A percentile compares a stretch with the other conserved stretches of the same genome.
These are phyloP conservation scores for Leishmania arabica DNA, from an alignment of 208 protist genomes.

Conservation along the genomic window DNA sequence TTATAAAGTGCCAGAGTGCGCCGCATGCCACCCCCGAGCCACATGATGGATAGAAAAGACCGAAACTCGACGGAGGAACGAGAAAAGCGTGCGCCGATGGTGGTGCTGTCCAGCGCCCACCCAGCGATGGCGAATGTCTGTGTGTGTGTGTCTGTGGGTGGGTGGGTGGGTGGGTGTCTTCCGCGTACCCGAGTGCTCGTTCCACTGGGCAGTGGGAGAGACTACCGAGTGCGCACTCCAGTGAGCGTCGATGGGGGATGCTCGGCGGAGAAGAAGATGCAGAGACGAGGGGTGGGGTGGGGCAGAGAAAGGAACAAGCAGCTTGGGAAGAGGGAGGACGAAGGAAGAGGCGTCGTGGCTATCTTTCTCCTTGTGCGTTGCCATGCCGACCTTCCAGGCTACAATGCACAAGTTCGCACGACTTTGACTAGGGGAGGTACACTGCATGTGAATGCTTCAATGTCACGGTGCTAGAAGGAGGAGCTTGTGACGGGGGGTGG, in stretches of 20 bases:
- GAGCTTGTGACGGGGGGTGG: not conserved
- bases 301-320: not conserved
- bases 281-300: not conserved
- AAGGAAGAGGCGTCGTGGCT: not conserved
- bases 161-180: no score
- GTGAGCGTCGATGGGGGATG: not conserved
- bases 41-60: not conserved
- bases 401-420: not conserved
- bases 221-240: not conserved
- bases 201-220: not conserved
- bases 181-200: not conserved
- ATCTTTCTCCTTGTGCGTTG: not conserved
- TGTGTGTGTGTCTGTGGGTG: not conserved
- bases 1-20: constrained; percentile 10
- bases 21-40: constrained; percentile 11
- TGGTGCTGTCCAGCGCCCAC: not conserved
- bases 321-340: not conserved
- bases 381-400: not conserved
- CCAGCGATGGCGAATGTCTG: not conserved
- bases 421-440: not conserved
- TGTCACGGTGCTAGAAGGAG: not conserved
- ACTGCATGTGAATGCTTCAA: not conserved
- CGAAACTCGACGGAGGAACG: not conserved
- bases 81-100: not conserved
- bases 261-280: not conserved